phyloP scores from a whole-genome alignment of 805 yeast genomes.

The Candida krabiensis region DNA sequence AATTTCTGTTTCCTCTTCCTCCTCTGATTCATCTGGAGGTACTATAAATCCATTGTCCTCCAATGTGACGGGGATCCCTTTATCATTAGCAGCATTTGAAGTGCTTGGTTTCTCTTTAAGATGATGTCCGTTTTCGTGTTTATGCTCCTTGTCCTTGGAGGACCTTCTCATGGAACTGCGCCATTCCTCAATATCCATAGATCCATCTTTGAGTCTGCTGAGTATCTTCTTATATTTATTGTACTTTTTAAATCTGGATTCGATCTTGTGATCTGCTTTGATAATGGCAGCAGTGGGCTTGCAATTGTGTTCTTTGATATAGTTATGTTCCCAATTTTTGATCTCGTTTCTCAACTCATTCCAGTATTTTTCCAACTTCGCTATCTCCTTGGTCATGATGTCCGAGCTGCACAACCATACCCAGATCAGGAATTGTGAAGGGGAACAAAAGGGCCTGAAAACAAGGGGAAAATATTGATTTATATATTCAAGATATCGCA shows the following conservation, averaged over 20 bases:
- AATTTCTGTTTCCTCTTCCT: conserved; percentile 38
- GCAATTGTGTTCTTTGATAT: conserved; percentile 28
- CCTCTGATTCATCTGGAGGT: conserved; percentile 8
- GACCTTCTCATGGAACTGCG: conserved; percentile 1
- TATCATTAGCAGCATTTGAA: background rate
- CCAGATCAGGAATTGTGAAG: no score
- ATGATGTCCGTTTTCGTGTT: background rate
- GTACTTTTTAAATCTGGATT: conserved; percentile 35
- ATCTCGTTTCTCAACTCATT: conserved; percentile 40
- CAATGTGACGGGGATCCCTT: background rate
- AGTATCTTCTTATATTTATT: conserved; percentile 25
- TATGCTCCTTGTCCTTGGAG: conserved; percentile 8
- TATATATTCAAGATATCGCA: no score
- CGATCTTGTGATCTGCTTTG: conserved; percentile 36
- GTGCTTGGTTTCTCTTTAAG: background rate
- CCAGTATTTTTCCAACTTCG: conserved; percentile 17
- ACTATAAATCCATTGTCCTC: background rate
- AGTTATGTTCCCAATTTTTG: conserved; percentile 57
- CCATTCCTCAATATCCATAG: conserved; percentile 13
- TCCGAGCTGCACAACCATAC: no score
- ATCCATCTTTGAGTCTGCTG: conserved; percentile 15
- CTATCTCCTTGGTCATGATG: conserved; percentile 13
- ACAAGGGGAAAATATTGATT: no score
- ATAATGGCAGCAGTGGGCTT: conserved; percentile 50
- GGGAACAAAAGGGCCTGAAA: no score